A percentile compares a stretch with the other conserved stretches of the same genome.
Evolutionary conservation across 768 basidiomycete genomes (phyloP).

Genomic region (Termitomyces sp.): DNA sequence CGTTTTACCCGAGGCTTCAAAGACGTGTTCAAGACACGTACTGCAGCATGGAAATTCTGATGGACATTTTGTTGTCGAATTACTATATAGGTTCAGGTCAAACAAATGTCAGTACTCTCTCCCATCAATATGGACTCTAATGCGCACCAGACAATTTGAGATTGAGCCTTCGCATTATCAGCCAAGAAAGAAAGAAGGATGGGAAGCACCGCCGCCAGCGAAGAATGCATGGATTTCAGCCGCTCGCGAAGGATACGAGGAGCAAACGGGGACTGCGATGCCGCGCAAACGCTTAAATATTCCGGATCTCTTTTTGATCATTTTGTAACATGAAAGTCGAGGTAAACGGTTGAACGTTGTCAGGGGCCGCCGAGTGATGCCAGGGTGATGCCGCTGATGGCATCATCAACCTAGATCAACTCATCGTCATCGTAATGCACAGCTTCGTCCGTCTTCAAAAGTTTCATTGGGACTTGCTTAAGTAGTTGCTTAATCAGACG

Average conservation of each 20-base stretch:
- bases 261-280: conserved; percentile 2
- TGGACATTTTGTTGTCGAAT: conserved; percentile 43
- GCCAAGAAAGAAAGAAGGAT: conserved; percentile 16
- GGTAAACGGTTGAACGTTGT: conserved; percentile 7
- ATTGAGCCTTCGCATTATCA: conserved; percentile 4
- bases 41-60: conserved; percentile 51
- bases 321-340: conserved; percentile 10
- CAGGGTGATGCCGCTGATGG: conserved; percentile 2
- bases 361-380: conserved; percentile 1
- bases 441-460: background rate
- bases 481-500: background rate
- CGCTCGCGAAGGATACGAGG: background rate
- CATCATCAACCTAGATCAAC: background rate
- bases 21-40: conserved; percentile 26
- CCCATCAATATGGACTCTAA: too few species aligned
- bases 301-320: conserved; percentile 14
- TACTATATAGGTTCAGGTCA: conserved; percentile 29
- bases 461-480: too few species aligned
- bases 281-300: conserved; percentile 2
- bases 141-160: conserved; percentile 5
- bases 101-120: background rate
- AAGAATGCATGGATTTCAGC: conserved; percentile 12
- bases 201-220: conserved; percentile 12
- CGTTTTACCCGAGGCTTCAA: background rate
- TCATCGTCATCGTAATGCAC: background rate